Conservation (phyloP, 345 rosid genomes). For the Pistacia atlantica region DNA sequence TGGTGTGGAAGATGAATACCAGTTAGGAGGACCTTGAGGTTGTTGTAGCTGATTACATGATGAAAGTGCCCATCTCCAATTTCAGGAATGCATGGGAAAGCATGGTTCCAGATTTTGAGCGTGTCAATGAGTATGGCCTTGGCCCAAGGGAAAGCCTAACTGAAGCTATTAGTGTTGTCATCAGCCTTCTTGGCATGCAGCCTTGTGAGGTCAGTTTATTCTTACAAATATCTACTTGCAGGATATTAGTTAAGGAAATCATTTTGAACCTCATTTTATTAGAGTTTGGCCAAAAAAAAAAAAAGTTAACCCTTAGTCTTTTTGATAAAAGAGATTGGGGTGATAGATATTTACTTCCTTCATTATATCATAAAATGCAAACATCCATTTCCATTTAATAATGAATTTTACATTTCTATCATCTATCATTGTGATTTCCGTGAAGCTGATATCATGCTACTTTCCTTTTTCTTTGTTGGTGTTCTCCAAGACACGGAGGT, state of each 20-base stretch:
- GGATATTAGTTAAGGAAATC: too few relatives aligned
- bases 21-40: conserved; percentile 96
- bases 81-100: conserved; percentile 98
- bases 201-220: conserved; percentile 81
- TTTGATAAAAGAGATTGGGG: too few relatives aligned
- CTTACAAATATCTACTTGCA: neutral
- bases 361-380: neutral
- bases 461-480: neutral
- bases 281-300: too few relatives aligned
- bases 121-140: conserved; percentile 93
- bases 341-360: too few relatives aligned
- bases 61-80: conserved; percentile 83
- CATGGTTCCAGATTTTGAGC: conserved; percentile 77
- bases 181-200: conserved; percentile 97
- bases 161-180: conserved; percentile 86
- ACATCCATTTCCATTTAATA: neutral
- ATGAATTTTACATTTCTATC: neutral
- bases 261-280: too few relatives aligned
- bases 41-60: conserved; percentile 87
- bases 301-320: too few relatives aligned
- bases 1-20: conserved; percentile 98
- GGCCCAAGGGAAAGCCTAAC: conserved; percentile 88
- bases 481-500: conserved; percentile 75
- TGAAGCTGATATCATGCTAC: conserved; percentile 5
- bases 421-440: neutral